Percentiles rank a stretch among this genome's conserved stretches.
Conservation (phyloP, 2,329 filamentous ascomycete species). For the Xylariaceae sp. region DNA sequence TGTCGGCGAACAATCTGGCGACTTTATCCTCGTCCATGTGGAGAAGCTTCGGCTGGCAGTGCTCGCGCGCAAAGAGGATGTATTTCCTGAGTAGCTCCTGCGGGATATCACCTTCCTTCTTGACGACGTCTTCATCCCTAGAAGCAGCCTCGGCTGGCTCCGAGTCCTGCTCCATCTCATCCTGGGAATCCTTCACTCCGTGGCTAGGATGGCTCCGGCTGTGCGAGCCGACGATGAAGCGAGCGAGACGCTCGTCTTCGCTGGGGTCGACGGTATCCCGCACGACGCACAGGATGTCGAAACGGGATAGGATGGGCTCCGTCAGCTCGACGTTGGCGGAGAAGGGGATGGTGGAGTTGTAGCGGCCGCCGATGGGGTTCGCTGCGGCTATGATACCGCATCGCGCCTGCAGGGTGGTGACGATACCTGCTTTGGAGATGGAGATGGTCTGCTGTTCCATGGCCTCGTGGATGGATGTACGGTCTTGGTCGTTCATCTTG, state of each 20-base stretch:
- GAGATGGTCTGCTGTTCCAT: slow-evolving; percentile 99
- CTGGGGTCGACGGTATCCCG: slow-evolving; percentile 88
- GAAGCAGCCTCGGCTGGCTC: slow-evolving; percentile 44
- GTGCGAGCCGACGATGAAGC: slow-evolving; percentile 92
- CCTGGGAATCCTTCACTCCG: slow-evolving; percentile 41
- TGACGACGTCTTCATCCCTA: slow-evolving; percentile 27
- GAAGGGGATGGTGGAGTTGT: slow-evolving; percentile 94
- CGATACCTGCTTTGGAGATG: slow-evolving; percentile 97
- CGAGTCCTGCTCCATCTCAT: slow-evolving; percentile 47
- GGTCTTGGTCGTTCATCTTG: slow-evolving; percentile 99
- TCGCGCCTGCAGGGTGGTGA: slow-evolving; percentile 91
- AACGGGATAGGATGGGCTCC: slow-evolving; percentile 94
- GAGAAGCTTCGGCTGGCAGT: slow-evolving; percentile 85
- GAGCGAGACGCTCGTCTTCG: slow-evolving; percentile 88
- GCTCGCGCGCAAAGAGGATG: slow-evolving; percentile 89
- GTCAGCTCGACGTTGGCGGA: slow-evolving; percentile 95
- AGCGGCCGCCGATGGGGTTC: slow-evolving; percentile 92
- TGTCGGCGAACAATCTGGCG: slow-evolving; percentile 87
- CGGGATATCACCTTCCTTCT: slow-evolving; percentile 66
- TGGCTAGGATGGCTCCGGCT: slow-evolving; percentile 70
- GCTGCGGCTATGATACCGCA: slow-evolving; percentile 95
- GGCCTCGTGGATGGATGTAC: slow-evolving; percentile 96
- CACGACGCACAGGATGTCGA: slow-evolving; percentile 94
- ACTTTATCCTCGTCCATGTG: slow-evolving; percentile 98
- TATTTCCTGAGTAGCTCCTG: slow-evolving; percentile 93